These are phyloP conservation scores for Mariannaea sp. DNA, from an alignment of 2,329 filamentous ascomycete genomes.

Conservation along the genomic window DNA sequence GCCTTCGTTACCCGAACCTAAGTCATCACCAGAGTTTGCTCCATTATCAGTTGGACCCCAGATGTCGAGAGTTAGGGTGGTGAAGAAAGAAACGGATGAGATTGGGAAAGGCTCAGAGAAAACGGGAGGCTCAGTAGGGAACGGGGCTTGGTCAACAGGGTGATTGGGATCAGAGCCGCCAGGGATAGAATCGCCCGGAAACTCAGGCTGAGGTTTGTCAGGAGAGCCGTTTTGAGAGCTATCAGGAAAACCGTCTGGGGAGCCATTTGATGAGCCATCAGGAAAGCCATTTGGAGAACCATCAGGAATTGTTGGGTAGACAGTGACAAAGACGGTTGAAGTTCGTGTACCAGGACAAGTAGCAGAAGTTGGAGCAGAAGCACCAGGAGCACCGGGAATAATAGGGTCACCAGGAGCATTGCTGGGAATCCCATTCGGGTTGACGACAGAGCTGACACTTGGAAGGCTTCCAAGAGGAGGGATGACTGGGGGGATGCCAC, in stretches of 20 bases:
- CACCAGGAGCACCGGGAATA: constrained; percentile 4
- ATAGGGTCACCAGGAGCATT: constrained; percentile 7
- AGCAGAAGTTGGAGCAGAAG: constrained; percentile 26
- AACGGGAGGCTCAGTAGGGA: constrained; percentile 36
- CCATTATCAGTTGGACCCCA: constrained; percentile 35
- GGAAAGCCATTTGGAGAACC: constrained; percentile 19
- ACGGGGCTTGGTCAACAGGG: constrained; percentile 33
- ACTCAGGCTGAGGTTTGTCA: constrained; percentile 3
- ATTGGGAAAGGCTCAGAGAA: constrained; percentile 18
- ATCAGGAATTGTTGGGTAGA: constrained; percentile 43
- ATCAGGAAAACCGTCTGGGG: constrained; percentile 26
- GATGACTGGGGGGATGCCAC: constrained; percentile 5
- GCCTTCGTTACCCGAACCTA: neutral
- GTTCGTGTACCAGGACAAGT: constrained; percentile 46
- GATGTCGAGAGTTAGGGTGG: constrained; percentile 45
- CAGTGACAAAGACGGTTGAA: constrained; percentile 55
- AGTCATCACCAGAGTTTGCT: constrained; percentile 10
- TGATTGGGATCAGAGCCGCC: constrained; percentile 27
- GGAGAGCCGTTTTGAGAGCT: constrained; percentile 13
- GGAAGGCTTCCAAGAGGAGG: constrained; percentile 19
- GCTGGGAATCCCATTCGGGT: constrained; percentile 15
- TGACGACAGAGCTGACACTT: constrained; percentile 20
- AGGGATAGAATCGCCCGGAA: constrained; percentile 15
- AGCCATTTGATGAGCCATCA: constrained; percentile 10
- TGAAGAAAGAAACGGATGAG: constrained; percentile 39